These are phyloP conservation scores for Sugiyamaella marilandica DNA, from an alignment of 805 yeast genomes.

Conservation along the genomic window DNA sequence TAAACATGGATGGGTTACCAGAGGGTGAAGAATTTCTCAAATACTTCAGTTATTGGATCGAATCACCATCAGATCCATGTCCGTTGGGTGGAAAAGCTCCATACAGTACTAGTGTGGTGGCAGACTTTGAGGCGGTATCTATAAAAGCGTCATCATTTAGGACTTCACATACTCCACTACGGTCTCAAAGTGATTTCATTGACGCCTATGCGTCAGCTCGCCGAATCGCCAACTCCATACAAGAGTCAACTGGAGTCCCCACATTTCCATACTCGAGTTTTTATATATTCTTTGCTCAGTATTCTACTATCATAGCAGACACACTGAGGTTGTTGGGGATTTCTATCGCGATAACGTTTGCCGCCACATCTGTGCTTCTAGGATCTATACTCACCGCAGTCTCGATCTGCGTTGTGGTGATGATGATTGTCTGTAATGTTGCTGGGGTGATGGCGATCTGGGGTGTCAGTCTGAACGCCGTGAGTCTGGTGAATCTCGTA, in stretches of 20 bases:
- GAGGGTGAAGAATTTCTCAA: constrained; percentile 64
- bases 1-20: constrained; percentile 80
- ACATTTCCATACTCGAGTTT: constrained; percentile 91
- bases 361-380: constrained; percentile 50
- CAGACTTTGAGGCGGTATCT: constrained; percentile 35
- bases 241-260: constrained; percentile 40
- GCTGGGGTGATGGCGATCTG: constrained; percentile 77
- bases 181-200: constrained; percentile 82
- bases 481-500: constrained; percentile 79
- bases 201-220: constrained; percentile 68
- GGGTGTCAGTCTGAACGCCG: constrained; percentile 79
- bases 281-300: constrained; percentile 89
- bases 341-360: constrained; percentile 49
- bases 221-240: constrained; percentile 54
- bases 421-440: constrained; percentile 62
- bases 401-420: constrained; percentile 53
- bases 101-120: constrained; percentile 56
- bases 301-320: constrained; percentile 56
- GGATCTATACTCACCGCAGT: constrained; percentile 63
- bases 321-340: constrained; percentile 50
- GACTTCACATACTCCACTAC: constrained; percentile 70
- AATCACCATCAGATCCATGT: constrained; percentile 80
- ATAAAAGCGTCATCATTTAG: constrained; percentile 67
- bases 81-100: constrained; percentile 97
- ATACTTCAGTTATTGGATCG: constrained; percentile 76